Evolutionary conservation across 2,329 filamentous ascomycete genomes (phyloP).

Genomic region (Furcasterigmium furcatum): DNA sequence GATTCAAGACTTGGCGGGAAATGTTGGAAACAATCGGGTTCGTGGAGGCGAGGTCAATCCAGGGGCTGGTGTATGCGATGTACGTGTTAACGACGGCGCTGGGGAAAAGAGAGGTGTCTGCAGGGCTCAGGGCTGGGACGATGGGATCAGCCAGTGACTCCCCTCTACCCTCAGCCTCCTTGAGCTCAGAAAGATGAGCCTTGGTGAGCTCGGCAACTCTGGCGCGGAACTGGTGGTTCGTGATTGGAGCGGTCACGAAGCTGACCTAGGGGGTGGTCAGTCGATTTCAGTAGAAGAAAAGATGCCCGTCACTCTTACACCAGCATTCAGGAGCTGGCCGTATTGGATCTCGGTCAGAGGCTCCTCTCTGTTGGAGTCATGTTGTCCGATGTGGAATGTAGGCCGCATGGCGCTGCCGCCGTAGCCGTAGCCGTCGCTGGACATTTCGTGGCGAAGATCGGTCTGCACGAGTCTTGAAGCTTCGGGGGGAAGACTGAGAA

Average conservation of each 20-base stretch:
- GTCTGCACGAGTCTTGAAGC: no score
- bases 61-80: slow-evolving; percentile 78
- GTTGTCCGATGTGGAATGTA: slow-evolving; percentile 68
- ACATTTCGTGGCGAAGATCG: background rate
- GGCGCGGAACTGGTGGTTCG: slow-evolving; percentile 67
- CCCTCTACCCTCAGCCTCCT: slow-evolving; percentile 35
- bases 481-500: no score
- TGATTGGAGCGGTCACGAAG: slow-evolving; percentile 76
- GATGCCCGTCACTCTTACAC: slow-evolving; percentile 49
- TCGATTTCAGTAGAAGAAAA: slow-evolving; percentile 12
- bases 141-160: slow-evolving; percentile 52
- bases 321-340: slow-evolving; percentile 63
- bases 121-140: slow-evolving; percentile 68
- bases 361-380: slow-evolving; percentile 61
- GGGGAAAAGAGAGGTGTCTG: slow-evolving; percentile 74
- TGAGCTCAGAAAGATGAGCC: slow-evolving; percentile 46
- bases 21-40: slow-evolving; percentile 82
- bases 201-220: slow-evolving; percentile 63
- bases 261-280: slow-evolving; percentile 55
- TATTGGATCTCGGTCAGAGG: slow-evolving; percentile 64
- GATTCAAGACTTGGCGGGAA: slow-evolving; percentile 83
- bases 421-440: background rate
- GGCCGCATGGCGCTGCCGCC: slow-evolving; percentile 22
- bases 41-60: slow-evolving; percentile 85
- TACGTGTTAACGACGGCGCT: slow-evolving; percentile 67